Percentiles rank a stretch among this genome's conserved stretches.
These are phyloP conservation scores for Aquilaria malaccensis DNA, from an alignment of 345 rosid species.

Conservation along the genomic window DNA sequence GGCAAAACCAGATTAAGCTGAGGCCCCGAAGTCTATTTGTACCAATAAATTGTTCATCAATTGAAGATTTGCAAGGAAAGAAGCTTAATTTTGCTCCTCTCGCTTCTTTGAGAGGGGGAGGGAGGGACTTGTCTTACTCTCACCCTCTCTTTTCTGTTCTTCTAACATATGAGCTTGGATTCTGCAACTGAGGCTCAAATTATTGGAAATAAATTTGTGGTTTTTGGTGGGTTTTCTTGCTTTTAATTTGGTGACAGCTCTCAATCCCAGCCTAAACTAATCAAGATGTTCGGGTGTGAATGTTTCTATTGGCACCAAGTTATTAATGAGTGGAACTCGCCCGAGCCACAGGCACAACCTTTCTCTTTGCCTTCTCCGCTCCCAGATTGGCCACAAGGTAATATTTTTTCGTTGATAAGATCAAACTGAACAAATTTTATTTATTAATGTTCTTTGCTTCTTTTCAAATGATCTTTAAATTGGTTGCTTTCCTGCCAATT, in stretches of 20 bases:
- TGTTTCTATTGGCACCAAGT: slow-evolving; percentile 46
- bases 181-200: slow-evolving; percentile 11
- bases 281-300: slow-evolving; percentile 57
- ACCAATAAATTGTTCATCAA: slow-evolving; percentile 5
- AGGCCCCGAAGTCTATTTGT: not conserved
- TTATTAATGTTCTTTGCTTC: not conserved
- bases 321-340: slow-evolving; percentile 16
- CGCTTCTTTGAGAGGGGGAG: slow-evolving; percentile 7
- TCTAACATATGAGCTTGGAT: not conserved
- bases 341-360: slow-evolving; percentile 35
- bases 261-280: not conserved
- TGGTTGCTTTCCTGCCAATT: not conserved
- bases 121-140: slow-evolving; percentile 9
- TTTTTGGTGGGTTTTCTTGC: slow-evolving; percentile 25
- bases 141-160: slow-evolving; percentile 6
- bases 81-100: not conserved
- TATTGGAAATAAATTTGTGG: slow-evolving; percentile 25
- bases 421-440: not conserved
- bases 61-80: no score
- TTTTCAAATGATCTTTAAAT: not conserved
- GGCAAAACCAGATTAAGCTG: no score
- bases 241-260: slow-evolving; percentile 7
- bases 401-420: not conserved
- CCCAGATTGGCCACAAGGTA: slow-evolving; percentile 78
- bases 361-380: slow-evolving; percentile 64